Evolutionary conservation across 2,329 filamentous ascomycete species (phyloP).

Genomic region (Penicillium paneum): DNA sequence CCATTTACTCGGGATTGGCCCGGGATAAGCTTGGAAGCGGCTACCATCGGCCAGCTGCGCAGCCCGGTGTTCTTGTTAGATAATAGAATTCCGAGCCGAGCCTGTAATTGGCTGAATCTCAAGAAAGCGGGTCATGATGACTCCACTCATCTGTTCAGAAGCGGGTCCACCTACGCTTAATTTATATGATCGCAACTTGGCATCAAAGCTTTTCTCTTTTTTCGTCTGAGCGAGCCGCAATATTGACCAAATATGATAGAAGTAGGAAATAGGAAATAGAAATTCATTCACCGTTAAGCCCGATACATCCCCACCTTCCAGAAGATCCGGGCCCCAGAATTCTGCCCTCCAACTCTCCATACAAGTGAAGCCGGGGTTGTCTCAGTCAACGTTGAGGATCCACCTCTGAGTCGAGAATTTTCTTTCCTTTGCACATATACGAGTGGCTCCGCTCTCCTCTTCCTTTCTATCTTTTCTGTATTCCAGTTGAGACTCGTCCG

Average conservation of each 20-base stretch:
- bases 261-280: slow-evolving; percentile 14
- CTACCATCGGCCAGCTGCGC: slow-evolving; percentile 13
- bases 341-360: slow-evolving; percentile 9
- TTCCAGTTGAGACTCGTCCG: not conserved
- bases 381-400: slow-evolving; percentile 17
- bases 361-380: slow-evolving; percentile 12
- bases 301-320: not conserved
- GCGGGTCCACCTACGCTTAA: slow-evolving; percentile 20
- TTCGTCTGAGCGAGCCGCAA: not conserved
- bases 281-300: slow-evolving; percentile 6
- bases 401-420: slow-evolving; percentile 15
- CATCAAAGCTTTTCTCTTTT: not conserved
- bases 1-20: not conserved
- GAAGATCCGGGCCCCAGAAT: slow-evolving; percentile 19
- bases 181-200: slow-evolving; percentile 8
- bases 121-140: not conserved
- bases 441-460: not conserved
- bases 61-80: slow-evolving; percentile 17
- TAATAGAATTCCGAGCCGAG: slow-evolving; percentile 17
- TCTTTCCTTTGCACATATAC: slow-evolving; percentile 11
- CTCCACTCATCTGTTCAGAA: slow-evolving; percentile 3
- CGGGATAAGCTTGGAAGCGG: slow-evolving; percentile 4
- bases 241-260: slow-evolving; percentile 8
- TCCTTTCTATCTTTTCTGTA: not conserved
- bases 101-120: not conserved